A percentile compares a stretch with the other conserved stretches of the same genome.
These are phyloP conservation scores for Lentinula guzmanii DNA, from an alignment of 768 basidiomycete genomes.

Conservation along the genomic window DNA sequence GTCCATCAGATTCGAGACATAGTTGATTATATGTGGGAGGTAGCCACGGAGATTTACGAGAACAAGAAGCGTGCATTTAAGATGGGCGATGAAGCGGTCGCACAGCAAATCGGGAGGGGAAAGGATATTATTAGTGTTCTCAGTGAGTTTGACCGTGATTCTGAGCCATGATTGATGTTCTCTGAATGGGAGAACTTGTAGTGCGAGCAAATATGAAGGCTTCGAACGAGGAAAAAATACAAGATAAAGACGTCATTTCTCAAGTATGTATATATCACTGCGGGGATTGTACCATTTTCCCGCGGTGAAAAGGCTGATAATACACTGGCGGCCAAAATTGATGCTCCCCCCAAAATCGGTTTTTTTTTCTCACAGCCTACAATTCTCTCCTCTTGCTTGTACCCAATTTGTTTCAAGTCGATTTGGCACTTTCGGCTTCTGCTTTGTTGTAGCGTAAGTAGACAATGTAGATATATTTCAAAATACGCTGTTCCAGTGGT, in stretches of 20 bases:
- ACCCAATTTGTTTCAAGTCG: too few relatives aligned
- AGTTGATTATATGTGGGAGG: slow-evolving; percentile 21
- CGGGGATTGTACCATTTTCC: too few relatives aligned
- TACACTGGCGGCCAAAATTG: too few relatives aligned
- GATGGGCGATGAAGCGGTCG: slow-evolving; percentile 18
- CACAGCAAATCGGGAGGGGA: slow-evolving; percentile 22
- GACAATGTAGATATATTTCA: too few relatives aligned
- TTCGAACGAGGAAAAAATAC: slow-evolving; percentile 20
- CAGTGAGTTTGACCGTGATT: slow-evolving; percentile 11
- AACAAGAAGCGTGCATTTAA: slow-evolving; percentile 22
- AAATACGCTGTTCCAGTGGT: too few relatives aligned
- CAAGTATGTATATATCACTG: slow-evolving; percentile 23
- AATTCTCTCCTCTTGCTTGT: too few relatives aligned
- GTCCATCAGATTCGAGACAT: slow-evolving; percentile 19
- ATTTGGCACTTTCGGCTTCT: too few relatives aligned
- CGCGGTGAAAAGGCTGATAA: too few relatives aligned
- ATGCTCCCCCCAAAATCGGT: too few relatives aligned
- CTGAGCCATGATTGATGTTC: neutral
- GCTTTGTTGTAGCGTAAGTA: too few relatives aligned
- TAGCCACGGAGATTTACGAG: slow-evolving; percentile 18
- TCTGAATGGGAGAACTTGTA: slow-evolving; percentile 6
- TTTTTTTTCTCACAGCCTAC: too few relatives aligned
- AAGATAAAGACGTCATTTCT: slow-evolving; percentile 26
- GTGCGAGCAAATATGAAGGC: slow-evolving; percentile 30
- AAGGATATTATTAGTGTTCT: slow-evolving; percentile 31